Evolutionary conservation across 495 filamentous ascomycete genomes (phyloP).

Genomic region (Hypoxylon lenormandii): DNA sequence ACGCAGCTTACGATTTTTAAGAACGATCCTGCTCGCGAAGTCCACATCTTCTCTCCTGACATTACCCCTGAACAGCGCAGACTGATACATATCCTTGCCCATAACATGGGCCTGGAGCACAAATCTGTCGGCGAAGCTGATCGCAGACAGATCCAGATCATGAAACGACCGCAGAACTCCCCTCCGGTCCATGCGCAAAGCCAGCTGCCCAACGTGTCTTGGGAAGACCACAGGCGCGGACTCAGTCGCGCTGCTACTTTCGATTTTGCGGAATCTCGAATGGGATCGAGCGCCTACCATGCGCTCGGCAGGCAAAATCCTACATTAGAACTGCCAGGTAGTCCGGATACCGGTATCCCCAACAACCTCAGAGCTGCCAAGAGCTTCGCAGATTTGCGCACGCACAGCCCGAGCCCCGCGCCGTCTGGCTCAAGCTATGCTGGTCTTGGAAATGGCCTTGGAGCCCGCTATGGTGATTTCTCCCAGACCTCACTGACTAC

Average conservation of each 20-base stretch:
- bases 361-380: slow-evolving; percentile 92
- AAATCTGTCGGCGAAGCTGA: slow-evolving; percentile 86
- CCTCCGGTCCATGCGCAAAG: slow-evolving; percentile 76
- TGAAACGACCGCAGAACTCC: slow-evolving; percentile 70
- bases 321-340: slow-evolving; percentile 85
- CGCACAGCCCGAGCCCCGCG: slow-evolving; percentile 92
- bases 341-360: slow-evolving; percentile 70
- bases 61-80: slow-evolving; percentile 85
- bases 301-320: slow-evolving; percentile 80
- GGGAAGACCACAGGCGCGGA: slow-evolving; percentile 79
- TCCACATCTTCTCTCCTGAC: slow-evolving; percentile 81
- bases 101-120: slow-evolving; percentile 92
- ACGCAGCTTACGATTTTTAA: slow-evolving; percentile 89
- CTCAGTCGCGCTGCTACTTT: slow-evolving; percentile 96
- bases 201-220: slow-evolving; percentile 70
- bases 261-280: slow-evolving; percentile 92
- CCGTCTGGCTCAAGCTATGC: slow-evolving; percentile 88
- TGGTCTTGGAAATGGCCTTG: slow-evolving; percentile 60
- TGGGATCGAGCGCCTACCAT: slow-evolving; percentile 72
- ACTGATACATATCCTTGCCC: slow-evolving; percentile 90
- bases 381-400: slow-evolving; percentile 94
- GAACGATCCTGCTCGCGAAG: slow-evolving; percentile 79
- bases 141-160: slow-evolving; percentile 87
- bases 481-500: slow-evolving; percentile 70
- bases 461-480: slow-evolving; percentile 65